These are phyloP conservation scores for Termitomyces sp. DNA, from an alignment of 768 basidiomycete species.

Conservation along the genomic window DNA sequence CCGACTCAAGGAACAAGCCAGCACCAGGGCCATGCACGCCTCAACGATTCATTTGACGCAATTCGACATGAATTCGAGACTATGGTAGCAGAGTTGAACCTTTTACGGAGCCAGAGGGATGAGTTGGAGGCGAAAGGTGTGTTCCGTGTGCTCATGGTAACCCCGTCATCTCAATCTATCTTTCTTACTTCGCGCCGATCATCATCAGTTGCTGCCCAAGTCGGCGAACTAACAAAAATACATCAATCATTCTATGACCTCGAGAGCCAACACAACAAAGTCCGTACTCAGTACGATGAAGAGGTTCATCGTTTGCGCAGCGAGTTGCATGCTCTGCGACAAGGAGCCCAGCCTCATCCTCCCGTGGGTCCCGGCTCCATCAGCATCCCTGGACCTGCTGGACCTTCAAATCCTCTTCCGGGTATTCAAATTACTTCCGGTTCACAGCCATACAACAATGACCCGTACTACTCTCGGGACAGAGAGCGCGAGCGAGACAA, in stretches of 20 bases:
- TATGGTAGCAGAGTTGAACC: conserved; percentile 63
- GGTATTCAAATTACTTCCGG: conserved; percentile 18
- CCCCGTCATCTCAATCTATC: neutral
- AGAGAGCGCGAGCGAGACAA: conserved; percentile 26
- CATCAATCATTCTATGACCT: conserved; percentile 20
- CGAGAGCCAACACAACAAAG: conserved; percentile 18
- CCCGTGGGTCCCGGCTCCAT: conserved; percentile 18
- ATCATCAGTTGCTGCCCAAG: conserved; percentile 13
- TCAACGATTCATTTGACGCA: conserved; percentile 78
- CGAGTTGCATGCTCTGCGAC: conserved; percentile 15
- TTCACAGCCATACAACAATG: conserved; percentile 17
- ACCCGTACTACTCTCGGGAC: conserved; percentile 24
- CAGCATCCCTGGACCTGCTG: conserved; percentile 19
- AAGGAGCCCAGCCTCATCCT: conserved; percentile 25
- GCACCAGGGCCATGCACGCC: conserved; percentile 39
- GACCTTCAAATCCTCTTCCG: conserved; percentile 18
- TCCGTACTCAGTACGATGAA: conserved; percentile 20
- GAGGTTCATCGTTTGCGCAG: conserved; percentile 16
- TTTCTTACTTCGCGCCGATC: neutral
- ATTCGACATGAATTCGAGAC: conserved; percentile 85
- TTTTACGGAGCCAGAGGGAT: conserved; percentile 75
- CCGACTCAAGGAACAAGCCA: conserved; percentile 41
- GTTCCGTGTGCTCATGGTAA: conserved; percentile 23
- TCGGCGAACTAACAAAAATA: conserved; percentile 17
- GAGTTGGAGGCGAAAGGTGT: conserved; percentile 88